phyloP scores from a whole-genome alignment of 208 protist species.

The Leishmania aethiopica region DNA sequence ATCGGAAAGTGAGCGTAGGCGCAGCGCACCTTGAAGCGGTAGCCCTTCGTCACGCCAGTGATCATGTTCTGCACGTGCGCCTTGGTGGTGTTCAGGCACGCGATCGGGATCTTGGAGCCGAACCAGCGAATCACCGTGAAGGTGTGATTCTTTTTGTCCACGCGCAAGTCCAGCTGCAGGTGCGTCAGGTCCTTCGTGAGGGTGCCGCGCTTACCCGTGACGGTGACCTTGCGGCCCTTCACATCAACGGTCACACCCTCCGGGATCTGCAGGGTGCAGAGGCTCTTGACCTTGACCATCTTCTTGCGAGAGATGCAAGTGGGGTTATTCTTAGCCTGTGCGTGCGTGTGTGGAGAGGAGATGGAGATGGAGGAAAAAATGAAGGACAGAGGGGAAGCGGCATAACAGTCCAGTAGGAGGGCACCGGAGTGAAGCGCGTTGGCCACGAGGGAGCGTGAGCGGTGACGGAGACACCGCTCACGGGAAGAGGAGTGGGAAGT shows the following conservation, averaged over 20 bases:
- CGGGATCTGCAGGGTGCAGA: constrained; percentile 62
- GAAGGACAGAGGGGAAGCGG: not conserved
- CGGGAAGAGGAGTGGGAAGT: not conserved
- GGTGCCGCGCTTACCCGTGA: constrained; percentile 97
- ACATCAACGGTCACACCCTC: constrained; percentile 69
- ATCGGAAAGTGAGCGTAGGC: constrained; percentile 99
- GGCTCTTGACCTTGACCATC: constrained; percentile 91
- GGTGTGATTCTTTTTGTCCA: constrained; percentile 63
- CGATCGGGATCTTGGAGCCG: constrained; percentile 93
- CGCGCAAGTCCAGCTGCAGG: constrained; percentile 90
- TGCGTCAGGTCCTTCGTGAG: constrained; percentile 95
- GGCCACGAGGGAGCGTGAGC: not conserved
- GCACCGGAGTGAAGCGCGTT: not conserved
- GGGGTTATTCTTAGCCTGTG: not conserved
- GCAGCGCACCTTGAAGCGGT: constrained; percentile 99
- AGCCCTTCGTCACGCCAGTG: constrained; percentile 99
- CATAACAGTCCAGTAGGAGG: not conserved
- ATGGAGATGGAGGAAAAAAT: not conserved
- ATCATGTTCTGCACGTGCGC: constrained; percentile 99
- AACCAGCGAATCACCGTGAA: constrained; percentile 96
- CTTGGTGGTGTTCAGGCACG: constrained; percentile 96
- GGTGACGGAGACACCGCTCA: not conserved
- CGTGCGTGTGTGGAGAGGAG: not conserved
- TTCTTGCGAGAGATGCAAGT: constrained; percentile 6
- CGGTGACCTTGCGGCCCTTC: constrained; percentile 81